Percentiles rank a stretch among this genome's conserved stretches.
phyloP scores from a whole-genome alignment of 2,329 filamentous ascomycete genomes.

The Fusarium gaditjirri region DNA sequence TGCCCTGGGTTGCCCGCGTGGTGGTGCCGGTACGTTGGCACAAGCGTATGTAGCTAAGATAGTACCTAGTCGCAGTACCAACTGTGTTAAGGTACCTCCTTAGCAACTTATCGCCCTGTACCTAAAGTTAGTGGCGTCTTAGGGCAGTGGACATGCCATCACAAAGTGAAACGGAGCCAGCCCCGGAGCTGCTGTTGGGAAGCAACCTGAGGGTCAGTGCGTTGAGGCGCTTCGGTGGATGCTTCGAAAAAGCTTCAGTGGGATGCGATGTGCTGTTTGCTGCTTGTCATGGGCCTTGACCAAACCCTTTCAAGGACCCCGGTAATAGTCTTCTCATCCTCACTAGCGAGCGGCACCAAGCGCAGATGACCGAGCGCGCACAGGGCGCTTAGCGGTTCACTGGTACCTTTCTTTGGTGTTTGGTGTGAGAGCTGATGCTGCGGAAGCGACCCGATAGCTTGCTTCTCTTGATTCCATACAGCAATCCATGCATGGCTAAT shows the following conservation, averaged over 20 bases:
- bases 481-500: constrained; percentile 5
- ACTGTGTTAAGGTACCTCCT: neutral
- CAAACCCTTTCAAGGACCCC: constrained; percentile 33
- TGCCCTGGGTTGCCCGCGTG: constrained; percentile 11
- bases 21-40: constrained; percentile 36
- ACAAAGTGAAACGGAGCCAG: constrained; percentile 25
- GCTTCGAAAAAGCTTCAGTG: constrained; percentile 41
- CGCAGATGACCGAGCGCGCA: constrained; percentile 47
- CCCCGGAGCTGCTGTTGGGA: constrained; percentile 23
- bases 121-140: constrained; percentile 26
- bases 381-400: constrained; percentile 39
- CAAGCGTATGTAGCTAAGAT: constrained; percentile 16
- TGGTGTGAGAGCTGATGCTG: constrained; percentile 7
- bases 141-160: constrained; percentile 14
- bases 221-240: constrained; percentile 38
- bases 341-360: constrained; percentile 42
- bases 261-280: constrained; percentile 21
- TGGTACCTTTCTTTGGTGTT: constrained; percentile 15
- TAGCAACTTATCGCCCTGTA: neutral
- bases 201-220: constrained; percentile 28
- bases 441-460: constrained; percentile 38
- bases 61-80: constrained; percentile 18
- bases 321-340: constrained; percentile 27
- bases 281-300: constrained; percentile 35
- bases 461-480: constrained; percentile 22